Evolutionary conservation across 768 basidiomycete genomes (phyloP), one percentile per base, ranked within the genome.

Genomic region (Amylocystis lapponica): DNA sequence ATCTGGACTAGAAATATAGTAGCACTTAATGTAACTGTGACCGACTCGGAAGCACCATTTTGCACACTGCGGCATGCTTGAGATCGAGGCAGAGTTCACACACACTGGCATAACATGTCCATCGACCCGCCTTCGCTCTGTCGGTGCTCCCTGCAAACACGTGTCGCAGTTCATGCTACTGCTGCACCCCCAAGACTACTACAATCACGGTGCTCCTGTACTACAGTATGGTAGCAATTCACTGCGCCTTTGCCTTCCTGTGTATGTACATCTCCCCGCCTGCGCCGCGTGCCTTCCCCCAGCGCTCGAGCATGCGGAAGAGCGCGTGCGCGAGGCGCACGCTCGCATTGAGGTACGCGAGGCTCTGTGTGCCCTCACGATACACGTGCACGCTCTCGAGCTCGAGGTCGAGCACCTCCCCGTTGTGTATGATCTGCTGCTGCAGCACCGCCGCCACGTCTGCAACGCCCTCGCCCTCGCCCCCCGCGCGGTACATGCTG

Each of bases 401-500:
- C 0, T 91, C 78, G 19, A 92, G 79, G 52, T 98, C 94, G 41
- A 98, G 79, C 14, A 94, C 82, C 50, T 97, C 92, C 26, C 90
- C 93, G 54, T 93, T 93, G 68, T 97, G 98, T 56, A 97, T 85
- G 20, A 99, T 70, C 60, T 96, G 90, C 50, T 91, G 81, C 54
- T 92, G 88, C 2, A 98, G 71, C 16, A 84, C 68, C 42, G 80
- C 80, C 37, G 93, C 86, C 20, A 86, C 83, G 27, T 95, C 91
- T 33, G 69, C 66, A 49, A 91, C 71, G 27, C 46, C 49, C 17
- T 43, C 45, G 17, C 46, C 49, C 3, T 32, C 37, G 10, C 36
- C 39, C 9, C 21, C 23, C 39, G 74, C 67, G 35, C 72, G 68
- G 25, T 82, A 74, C 83, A 99, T 92, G 36, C 66, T 66, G 55